phyloP scores from a whole-genome alignment of 192 early-diverging fungal species.

The Physocladia obscura region DNA sequence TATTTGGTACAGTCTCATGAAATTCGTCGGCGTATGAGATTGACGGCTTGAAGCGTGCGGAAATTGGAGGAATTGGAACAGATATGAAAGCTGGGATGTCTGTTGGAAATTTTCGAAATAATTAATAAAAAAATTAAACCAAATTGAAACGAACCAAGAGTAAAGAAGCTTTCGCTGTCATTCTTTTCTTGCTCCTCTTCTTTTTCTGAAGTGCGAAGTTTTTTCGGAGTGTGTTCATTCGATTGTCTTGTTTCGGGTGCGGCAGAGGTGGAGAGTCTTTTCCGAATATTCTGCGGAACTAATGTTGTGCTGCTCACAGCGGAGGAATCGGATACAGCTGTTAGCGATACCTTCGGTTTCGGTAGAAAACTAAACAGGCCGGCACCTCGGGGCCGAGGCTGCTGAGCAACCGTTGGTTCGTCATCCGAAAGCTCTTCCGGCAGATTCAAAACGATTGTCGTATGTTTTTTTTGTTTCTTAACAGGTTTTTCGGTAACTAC shows the following conservation, averaged over 20 bases:
- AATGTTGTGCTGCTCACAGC: background rate
- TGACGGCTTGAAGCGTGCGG: background rate
- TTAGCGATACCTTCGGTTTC: background rate
- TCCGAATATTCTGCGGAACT: conserved; percentile 3
- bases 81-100: background rate
- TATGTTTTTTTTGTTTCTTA: background rate
- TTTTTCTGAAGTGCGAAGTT: background rate
- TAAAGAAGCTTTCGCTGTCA: conserved; percentile 11
- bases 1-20: background rate
- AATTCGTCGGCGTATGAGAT: background rate
- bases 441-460: background rate
- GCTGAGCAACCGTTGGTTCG: background rate
- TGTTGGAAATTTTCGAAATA: background rate
- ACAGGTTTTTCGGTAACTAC: background rate
- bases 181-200: background rate
- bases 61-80: background rate
- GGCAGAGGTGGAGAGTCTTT: background rate
- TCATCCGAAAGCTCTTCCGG: background rate
- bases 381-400: background rate
- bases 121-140: background rate
- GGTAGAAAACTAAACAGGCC: conserved; percentile 21
- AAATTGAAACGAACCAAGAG: background rate
- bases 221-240: background rate
- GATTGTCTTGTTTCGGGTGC: background rate
- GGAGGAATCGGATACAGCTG: background rate